Base-by-base conservation (phyloP, 805 yeast genomes). In the Nakazawaea sp. region DNA sequence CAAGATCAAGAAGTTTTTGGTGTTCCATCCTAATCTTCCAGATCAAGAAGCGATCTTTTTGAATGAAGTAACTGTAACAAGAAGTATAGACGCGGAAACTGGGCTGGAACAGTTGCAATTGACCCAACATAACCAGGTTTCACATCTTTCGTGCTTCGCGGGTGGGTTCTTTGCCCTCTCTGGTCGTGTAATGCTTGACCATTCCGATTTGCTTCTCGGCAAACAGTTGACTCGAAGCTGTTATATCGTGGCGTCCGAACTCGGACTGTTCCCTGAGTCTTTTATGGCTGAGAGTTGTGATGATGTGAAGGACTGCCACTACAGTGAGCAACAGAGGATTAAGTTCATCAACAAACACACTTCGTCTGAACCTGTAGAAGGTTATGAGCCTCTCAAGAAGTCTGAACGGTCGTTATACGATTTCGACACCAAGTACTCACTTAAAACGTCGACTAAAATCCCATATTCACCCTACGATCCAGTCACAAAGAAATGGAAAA, bases 141-240 rank as follows among this genome's bases (percentile, higher is more conserved):
- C 67, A 20, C 76, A 71, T 43, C 53, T 71, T 32, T 51, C 70
- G 5, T 76, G 82, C 46, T 71, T 68, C 39, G 56, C 72, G 4
- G 80, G 78, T 12, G 74, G 78, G 2, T 71, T 70, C 66, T 58
- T 68, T 47, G 72, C 72, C 0, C 47, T 74, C 18, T 74, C 72
- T 2, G 58, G 72, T 5, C 64, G 56, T 32, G 38, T 71, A 2
- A 59, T 73, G 15, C 38, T 45, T 26, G 45, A 59, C 9, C 58
- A 62, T 5, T 45, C 49, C 21, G 68, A 68, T 40, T 42, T 66
- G 33, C 55, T 55, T 11, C 42, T 59, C n/a, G 80, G 72, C 3
- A 55, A 51, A 16, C 53, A 61, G 27, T 40, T 76, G 8, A 62
- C 78, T 0, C 51, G 62, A 30, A 78, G 80, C 5, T 75, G 81